Evolutionary conservation across 1,284 basidiomycete species (phyloP), one percentile per base, ranked within the genome.

Genomic region (Xerocomus minutiporus): DNA sequence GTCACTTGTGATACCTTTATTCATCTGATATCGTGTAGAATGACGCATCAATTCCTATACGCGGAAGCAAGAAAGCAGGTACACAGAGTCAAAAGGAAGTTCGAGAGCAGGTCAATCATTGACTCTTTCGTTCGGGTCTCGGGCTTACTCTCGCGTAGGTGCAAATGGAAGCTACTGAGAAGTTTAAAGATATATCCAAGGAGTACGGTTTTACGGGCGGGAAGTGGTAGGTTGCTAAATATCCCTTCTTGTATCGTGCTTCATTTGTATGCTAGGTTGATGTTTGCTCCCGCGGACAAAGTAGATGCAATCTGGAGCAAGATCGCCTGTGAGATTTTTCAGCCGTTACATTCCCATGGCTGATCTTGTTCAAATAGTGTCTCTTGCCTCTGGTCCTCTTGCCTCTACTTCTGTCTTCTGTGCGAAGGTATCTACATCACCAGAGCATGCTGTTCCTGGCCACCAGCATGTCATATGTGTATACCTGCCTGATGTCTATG

Each of bases 1-100:
- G 6, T 26, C 7, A 29, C 5, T 26, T 38, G 12, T 51, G 17
- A 9, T 2, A 9, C 5, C 2, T 26, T 36, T n/a, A 44, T 38
- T 41, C 5, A 43, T 38, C 51, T 48, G 41, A 52, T 7, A n/a
- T 46, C 12, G 11, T 9, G 1, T 41, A 88, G 84, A 82, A 84
- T 46, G 83, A 88, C 54, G 64, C 70, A 4, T 75, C 80, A 0
- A 87, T 88, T 40, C 86, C 86, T 12, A 51, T 76, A 8, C 80
- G 83, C 8, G 76, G 80, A 8, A 88, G 74, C 63, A 88, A 87
- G 69, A 88, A 86, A 66, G 81, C 81, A 32, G 85, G 84, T 3
- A 73, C 75, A 0, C 83, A 77, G 66, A 84, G 83, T 61, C 88
- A 88, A 67, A 88, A 86, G 64, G 84, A 88, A 66, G 66, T 84